Base-by-base conservation (phyloP, 768 basidiomycete species). In the Lentinula sp. region DNA sequence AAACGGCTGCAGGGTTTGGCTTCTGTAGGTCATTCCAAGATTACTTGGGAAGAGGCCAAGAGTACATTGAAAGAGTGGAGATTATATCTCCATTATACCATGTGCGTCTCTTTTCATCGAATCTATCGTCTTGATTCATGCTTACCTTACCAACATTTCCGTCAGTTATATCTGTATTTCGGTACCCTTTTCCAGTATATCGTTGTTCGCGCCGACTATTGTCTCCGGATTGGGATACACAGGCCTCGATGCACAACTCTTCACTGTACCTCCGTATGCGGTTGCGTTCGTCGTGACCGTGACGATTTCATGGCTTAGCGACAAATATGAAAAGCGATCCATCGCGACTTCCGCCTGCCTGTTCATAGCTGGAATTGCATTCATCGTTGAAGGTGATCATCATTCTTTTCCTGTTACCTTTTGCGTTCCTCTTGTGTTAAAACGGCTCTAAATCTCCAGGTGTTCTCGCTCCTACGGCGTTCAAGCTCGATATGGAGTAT, bases 151-250 rank as follows among this genome's bases (percentile, higher is more conserved):
- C 18, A 8, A 42, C 21, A 2, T n/a, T 23, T 59, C 21, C 35
- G 28, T 28, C 9, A 65, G 49, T 16, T 77, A 75, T 70, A 76
- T 80, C 60, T 75, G 77, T 4, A 71, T 78, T 15, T 80, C 78
- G 3, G 73, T 76, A 53, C 74, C 76, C 16, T 74, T 80, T 56
- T 79, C 77, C 64, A 71, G 70, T 52, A 65, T 73, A 46, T 70
- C 69, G 32, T 73, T 85, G 28, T 86, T 87, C 69, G 73, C 79
- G 11, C 85, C 84, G 1, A 81, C 81, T 1, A 83, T 87, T 70
- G 79, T 84, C 5, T 68, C 77, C 1, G 75, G 74, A 16, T 71
- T 82, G 21, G 81, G 80, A 8, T 81, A 77, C 64, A 68, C 70
- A 10, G 73, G 74, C 1, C 72, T 77, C 50, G 63, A 66, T 37